Evolutionary conservation across 805 yeast species (phyloP), one percentile per base, ranked within the genome.

Genomic region (Spathaspora gorwiae): DNA sequence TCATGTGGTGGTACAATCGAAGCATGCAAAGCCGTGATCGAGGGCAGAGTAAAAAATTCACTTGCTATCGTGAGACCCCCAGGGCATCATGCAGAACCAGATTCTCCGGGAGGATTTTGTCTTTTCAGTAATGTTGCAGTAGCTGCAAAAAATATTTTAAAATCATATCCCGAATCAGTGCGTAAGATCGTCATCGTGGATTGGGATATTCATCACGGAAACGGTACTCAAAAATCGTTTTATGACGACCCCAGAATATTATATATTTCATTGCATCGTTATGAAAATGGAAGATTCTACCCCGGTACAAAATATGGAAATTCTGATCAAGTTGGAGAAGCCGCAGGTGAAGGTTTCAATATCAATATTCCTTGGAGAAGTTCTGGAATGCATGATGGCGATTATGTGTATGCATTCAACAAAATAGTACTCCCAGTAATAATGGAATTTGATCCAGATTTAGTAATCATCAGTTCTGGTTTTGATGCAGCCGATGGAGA

Each of bases 131-230:
- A 94, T 59, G 99, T 94, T 24, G 97, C 98, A 0, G 97, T 94
- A 14, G 98, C 99, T 2, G 96, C 97, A 13, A 86, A 86, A 57
- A 81, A 84, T 47, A 84, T 90, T 51, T 68, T 94, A 46, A 82
- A 82, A 53, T 74, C 78, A 46, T 92, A 89, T 62, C 96, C 97
- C 0, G 97, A 92, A 56, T 78, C 88, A 26, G 95, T 92, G 6
- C 74, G 95, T 50, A 79, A 79, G 54, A 87, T 94, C 35, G 80
- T 89, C 46, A 83, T 94, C 47, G 59, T 90, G 19, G 99, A 94
- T 64, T 94, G 99, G 99, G 99, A 94, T 65, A 90, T 94, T 40
- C 99, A 94, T 65, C 99, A 94, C 64, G 99, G 99, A 26, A 94
- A 94, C 64, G 99, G 99, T 35, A 94, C 99, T 1, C 99, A 94